These are phyloP conservation scores for Penicillium janthinellum DNA, from an alignment of 2,329 filamentous ascomycete genomes.

Conservation along the genomic window DNA sequence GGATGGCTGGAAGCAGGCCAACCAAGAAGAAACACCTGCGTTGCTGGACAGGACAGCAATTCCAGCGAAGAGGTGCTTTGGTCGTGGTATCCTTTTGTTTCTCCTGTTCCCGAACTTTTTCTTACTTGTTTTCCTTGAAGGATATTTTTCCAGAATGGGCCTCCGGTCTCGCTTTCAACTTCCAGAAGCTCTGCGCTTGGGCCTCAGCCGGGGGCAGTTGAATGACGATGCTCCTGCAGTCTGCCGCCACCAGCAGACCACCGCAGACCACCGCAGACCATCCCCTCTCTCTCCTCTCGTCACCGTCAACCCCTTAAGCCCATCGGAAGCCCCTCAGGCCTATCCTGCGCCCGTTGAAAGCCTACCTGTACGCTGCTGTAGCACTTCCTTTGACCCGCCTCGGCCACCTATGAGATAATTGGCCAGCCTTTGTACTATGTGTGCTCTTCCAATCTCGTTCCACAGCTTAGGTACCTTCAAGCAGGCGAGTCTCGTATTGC, in stretches of 20 bases:
- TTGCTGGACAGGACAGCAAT: constrained; percentile 13
- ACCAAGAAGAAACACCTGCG: constrained; percentile 12
- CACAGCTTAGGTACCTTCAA: constrained; percentile 27
- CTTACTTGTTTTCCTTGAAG: neutral
- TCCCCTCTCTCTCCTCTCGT: neutral
- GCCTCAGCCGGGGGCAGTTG: constrained; percentile 16
- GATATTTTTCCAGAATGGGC: neutral
- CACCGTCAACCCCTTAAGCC: constrained; percentile 1
- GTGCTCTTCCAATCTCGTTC: constrained; percentile 26
- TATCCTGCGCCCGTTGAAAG: neutral
- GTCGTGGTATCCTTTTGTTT: neutral
- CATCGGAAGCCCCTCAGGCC: constrained; percentile 2
- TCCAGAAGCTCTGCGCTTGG: constrained; percentile 17
- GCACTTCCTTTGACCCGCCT: constrained; percentile 33
- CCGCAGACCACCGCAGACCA: neutral
- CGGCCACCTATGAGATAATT: constrained; percentile 31
- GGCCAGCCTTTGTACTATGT: constrained; percentile 30
- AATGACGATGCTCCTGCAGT: constrained; percentile 29
- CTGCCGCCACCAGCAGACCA: constrained; percentile 22
- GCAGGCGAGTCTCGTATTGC: constrained; percentile 23
- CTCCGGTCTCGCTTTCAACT: constrained; percentile 4
- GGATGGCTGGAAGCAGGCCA: constrained; percentile 21
- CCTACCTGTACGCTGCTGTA: constrained; percentile 23
- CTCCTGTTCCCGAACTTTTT: neutral
- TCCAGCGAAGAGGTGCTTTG: constrained; percentile 1